Percentiles rank a stretch among this genome's conserved stretches.
phyloP scores from a whole-genome alignment of 2,329 filamentous ascomycete genomes.

The Ramichloridium luteum region DNA sequence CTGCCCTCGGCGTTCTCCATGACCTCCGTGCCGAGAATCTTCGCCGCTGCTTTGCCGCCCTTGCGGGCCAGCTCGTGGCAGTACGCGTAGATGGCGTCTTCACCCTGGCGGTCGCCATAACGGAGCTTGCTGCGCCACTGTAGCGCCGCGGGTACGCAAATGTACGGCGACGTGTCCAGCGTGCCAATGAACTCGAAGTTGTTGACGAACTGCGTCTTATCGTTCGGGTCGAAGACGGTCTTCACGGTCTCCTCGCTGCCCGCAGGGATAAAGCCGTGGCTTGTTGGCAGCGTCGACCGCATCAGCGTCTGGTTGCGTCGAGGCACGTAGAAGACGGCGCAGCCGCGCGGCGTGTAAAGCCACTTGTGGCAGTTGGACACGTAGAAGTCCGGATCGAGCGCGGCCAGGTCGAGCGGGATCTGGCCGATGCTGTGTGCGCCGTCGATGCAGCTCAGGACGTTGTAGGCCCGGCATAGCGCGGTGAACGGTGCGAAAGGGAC shows the following conservation, averaged over 20 bases:
- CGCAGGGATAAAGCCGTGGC: slow-evolving; percentile 58
- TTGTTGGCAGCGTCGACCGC: slow-evolving; percentile 63
- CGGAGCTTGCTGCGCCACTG: slow-evolving; percentile 45
- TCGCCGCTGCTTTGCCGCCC: slow-evolving; percentile 50
- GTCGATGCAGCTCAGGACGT: slow-evolving; percentile 64
- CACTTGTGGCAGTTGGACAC: slow-evolving; percentile 84
- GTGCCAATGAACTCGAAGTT: slow-evolving; percentile 60
- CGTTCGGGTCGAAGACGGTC: slow-evolving; percentile 30
- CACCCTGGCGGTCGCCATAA: slow-evolving; percentile 43
- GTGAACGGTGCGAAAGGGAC: slow-evolving; percentile 66
- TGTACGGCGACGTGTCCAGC: slow-evolving; percentile 55
- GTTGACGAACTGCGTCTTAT: slow-evolving; percentile 49
- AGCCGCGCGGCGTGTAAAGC: slow-evolving; percentile 69
- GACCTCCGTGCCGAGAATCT: slow-evolving; percentile 55
- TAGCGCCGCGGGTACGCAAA: slow-evolving; percentile 59
- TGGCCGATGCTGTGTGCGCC: slow-evolving; percentile 78
- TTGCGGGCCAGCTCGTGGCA: slow-evolving; percentile 48
- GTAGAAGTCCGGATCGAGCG: slow-evolving; percentile 71
- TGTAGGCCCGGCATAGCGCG: slow-evolving; percentile 50
- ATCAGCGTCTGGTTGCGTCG: slow-evolving; percentile 63
- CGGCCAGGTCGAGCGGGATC: slow-evolving; percentile 54
- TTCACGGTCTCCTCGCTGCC: slow-evolving; percentile 18
- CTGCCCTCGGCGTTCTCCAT: slow-evolving; percentile 54
- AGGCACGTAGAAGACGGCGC: slow-evolving; percentile 71
- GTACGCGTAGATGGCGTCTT: slow-evolving; percentile 55